Percentiles rank a stretch among this genome's conserved stretches.
These are phyloP conservation scores for Talaromyces albobiverticillius DNA, from an alignment of 2,329 filamentous ascomycete genomes.

Conservation along the genomic window DNA sequence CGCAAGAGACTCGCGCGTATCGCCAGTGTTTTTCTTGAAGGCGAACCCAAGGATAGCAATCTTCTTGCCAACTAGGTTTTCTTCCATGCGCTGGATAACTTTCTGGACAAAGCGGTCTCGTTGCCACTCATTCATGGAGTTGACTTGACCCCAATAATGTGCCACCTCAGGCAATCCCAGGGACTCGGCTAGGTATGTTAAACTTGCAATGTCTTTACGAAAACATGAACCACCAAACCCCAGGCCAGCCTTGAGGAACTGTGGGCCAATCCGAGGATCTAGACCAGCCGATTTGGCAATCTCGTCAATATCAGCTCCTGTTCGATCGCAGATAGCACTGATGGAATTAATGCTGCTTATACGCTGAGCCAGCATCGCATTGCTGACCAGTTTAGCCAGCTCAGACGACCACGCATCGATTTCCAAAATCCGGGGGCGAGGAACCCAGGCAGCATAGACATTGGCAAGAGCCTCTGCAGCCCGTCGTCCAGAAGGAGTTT, in stretches of 20 bases:
- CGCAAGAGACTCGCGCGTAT: constrained; percentile 69
- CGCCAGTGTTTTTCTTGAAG: constrained; percentile 76
- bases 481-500: constrained; percentile 56
- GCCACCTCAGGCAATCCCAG: constrained; percentile 69
- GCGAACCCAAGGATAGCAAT: constrained; percentile 71
- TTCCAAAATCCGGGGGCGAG: constrained; percentile 63
- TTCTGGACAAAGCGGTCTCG: constrained; percentile 65
- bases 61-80: constrained; percentile 68
- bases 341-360: constrained; percentile 80
- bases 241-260: constrained; percentile 71
- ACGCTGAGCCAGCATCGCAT: constrained; percentile 75
- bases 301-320: constrained; percentile 72
- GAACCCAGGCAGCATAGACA: constrained; percentile 71
- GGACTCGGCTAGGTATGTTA: constrained; percentile 70
- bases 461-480: constrained; percentile 63
- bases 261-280: constrained; percentile 68
- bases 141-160: constrained; percentile 71
- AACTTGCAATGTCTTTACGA: constrained; percentile 72
- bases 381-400: constrained; percentile 73
- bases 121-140: constrained; percentile 75
- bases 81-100: constrained; percentile 65
- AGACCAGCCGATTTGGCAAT: constrained; percentile 65
- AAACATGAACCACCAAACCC: constrained; percentile 81
- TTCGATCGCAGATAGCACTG: constrained; percentile 74
- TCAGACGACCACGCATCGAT: constrained; percentile 77